Evolutionary conservation across 1,284 basidiomycete species (phyloP), one percentile per base, ranked within the genome.

Genomic region (Cutaneotrichosporon mucoides): DNA sequence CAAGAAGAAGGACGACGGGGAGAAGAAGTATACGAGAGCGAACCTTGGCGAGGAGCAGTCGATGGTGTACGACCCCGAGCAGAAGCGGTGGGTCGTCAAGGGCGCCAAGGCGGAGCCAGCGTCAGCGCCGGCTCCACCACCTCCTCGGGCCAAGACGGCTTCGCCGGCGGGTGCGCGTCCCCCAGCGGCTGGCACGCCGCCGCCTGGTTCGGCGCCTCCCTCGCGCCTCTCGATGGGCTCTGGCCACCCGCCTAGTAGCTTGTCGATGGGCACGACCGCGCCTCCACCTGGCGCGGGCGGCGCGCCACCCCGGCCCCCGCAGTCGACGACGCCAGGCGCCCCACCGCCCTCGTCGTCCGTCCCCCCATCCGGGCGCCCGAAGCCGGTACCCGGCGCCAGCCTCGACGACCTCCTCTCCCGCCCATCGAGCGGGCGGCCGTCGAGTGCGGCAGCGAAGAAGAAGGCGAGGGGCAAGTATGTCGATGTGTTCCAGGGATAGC

Each of bases 1-100:
- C 0, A 87, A 84, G 63, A 81, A 83, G 59, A 79, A 82, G 52
- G 73, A 68, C 15, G 79, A 82, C 24, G 68, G 80, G 10, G 72
- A 79, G 58, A 24, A 24, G 24, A 35, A 41, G 37, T 51, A 51
- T 16, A 51, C 49, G 88, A 86, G 55, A 35, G 96, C 95, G 13
- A 98, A 91, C 68, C 83, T 99, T 24, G 96, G 96, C 15, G 91
- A 99, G 70, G 87, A 95, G 72, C 91, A 84, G 37, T 83, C 86
- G 48, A 95, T 99, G 80, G 90, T 92, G 68, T 99, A 90, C 75
- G 96, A 99, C 77, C 87, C 89, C 69, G 92, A 97, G 24, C 84
- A 89, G 63, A 96, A 96, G 78, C 85, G 88, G 63, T 99, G 96
- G 96, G 88, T 99, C 16, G 94, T 97, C 77, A 94, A 90, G 79